phyloP scores from a whole-genome alignment of 495 filamentous ascomycete genomes.

The Cairneyella variabilis region DNA sequence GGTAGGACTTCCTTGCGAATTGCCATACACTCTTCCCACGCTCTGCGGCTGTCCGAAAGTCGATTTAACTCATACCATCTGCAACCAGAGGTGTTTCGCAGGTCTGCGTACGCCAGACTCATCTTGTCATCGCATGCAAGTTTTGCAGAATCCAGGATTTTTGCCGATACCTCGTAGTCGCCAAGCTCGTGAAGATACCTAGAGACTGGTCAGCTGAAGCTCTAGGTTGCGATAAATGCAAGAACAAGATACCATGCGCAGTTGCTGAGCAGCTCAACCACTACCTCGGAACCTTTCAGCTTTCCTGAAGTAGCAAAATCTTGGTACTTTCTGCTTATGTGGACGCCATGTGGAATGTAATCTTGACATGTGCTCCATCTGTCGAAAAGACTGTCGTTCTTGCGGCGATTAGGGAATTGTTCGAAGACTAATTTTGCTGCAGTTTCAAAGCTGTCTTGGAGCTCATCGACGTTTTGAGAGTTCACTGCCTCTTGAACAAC shows the following conservation, averaged over 20 bases:
- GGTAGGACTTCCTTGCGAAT: not conserved
- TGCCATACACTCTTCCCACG: not conserved
- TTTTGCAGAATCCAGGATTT: not conserved
- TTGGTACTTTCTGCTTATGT: conserved; percentile 12
- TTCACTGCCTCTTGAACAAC: conserved; percentile 17
- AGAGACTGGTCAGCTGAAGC: not conserved
- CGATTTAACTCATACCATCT: not conserved
- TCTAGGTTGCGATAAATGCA: not conserved
- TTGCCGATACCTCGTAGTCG: not conserved
- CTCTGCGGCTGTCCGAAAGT: not conserved
- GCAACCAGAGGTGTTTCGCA: not conserved
- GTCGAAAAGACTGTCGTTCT: not conserved
- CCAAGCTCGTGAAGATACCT: conserved; percentile 8
- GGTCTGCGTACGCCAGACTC: not conserved
- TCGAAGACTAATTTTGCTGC: conserved; percentile 17
- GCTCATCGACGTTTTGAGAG: conserved; percentile 10
- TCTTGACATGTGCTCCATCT: conserved; percentile 13
- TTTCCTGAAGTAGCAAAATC: not conserved
- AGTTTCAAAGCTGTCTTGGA: conserved; percentile 11
- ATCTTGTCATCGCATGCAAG: not conserved
- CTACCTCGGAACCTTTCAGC: not conserved
- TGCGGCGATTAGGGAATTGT: conserved; percentile 13
- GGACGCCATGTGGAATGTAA: conserved; percentile 18
- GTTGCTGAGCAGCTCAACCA: not conserved
- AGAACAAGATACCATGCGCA: not conserved